Evolutionary conservation across 2,329 filamentous ascomycete genomes (phyloP).

Genomic region (Phialophora tarda): DNA sequence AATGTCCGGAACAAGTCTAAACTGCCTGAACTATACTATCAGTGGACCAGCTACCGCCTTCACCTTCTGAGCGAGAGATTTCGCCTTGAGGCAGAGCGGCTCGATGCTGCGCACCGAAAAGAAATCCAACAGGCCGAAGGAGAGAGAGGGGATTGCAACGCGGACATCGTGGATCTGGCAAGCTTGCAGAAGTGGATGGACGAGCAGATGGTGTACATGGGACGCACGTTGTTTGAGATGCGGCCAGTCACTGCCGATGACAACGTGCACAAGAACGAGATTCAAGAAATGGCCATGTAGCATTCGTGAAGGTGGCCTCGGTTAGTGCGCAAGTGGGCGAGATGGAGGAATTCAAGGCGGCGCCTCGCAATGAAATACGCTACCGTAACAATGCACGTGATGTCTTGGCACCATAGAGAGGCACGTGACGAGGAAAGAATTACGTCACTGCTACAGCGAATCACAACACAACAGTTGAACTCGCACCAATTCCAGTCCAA

Average conservation of each 20-base stretch:
- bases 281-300: constrained; percentile 1
- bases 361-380: not conserved
- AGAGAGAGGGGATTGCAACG: not conserved
- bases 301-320: not conserved
- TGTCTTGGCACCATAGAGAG: not conserved
- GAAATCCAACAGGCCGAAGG: not conserved
- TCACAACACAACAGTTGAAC: too few relatives aligned
- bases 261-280: constrained; percentile 7
- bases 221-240: constrained; percentile 16
- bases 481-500: not conserved
- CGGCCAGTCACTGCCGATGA: constrained; percentile 12
- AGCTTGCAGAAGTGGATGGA: constrained; percentile 13
- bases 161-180: constrained; percentile 3
- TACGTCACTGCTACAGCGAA: not conserved
- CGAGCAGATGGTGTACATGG: constrained; percentile 14
- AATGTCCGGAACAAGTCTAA: constrained; percentile 65
- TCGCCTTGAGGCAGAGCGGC: constrained; percentile 8
- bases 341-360: not conserved
- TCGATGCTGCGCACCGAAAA: constrained; percentile 6
- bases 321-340: not conserved
- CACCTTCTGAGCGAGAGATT: constrained; percentile 64
- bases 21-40: constrained; percentile 62
- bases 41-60: constrained; percentile 67
- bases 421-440: not conserved
- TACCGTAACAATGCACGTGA: not conserved